Percentiles rank a stretch among this genome's conserved stretches.
Evolutionary conservation across 495 filamentous ascomycete genomes (phyloP).

Genomic region (Penicillium samsonianum): DNA sequence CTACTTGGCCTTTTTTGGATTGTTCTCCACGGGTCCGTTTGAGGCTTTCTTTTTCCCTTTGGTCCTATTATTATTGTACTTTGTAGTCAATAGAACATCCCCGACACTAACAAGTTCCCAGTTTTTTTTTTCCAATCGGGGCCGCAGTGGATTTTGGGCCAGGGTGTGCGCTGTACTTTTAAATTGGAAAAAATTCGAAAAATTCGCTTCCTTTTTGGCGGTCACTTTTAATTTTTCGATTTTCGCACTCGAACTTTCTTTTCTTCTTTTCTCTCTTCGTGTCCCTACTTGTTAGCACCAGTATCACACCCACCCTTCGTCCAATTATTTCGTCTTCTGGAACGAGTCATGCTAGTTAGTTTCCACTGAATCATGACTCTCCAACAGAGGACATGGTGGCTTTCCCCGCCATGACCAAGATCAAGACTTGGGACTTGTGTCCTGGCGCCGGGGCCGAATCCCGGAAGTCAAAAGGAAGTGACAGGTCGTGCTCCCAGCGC

Average conservation of each 20-base stretch:
- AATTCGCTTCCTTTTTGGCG: constrained; percentile 19
- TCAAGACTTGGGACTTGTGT: constrained; percentile 1
- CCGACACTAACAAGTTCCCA: constrained; percentile 10
- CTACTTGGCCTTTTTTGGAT: neutral
- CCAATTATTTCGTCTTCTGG: neutral
- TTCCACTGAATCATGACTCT: neutral
- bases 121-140: constrained; percentile 9
- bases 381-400: neutral
- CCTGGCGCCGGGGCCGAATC: constrained; percentile 3
- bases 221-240: constrained; percentile 10
- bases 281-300: neutral
- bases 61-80: neutral
- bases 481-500: constrained; percentile 8
- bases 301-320: neutral
- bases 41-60: constrained; percentile 3
- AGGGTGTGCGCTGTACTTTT: constrained; percentile 14
- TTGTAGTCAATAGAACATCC: neutral
- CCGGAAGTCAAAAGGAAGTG: constrained; percentile 17
- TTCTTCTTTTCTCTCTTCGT: constrained; percentile 11
- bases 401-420: constrained; percentile 11
- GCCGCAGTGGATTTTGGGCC: constrained; percentile 11
- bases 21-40: constrained; percentile 1
- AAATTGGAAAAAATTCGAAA: constrained; percentile 4
- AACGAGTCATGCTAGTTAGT: neutral
- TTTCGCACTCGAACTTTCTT: constrained; percentile 12